These are phyloP conservation scores for Mycena filopes DNA, from an alignment of 768 basidiomycete genomes.

Conservation along the genomic window DNA sequence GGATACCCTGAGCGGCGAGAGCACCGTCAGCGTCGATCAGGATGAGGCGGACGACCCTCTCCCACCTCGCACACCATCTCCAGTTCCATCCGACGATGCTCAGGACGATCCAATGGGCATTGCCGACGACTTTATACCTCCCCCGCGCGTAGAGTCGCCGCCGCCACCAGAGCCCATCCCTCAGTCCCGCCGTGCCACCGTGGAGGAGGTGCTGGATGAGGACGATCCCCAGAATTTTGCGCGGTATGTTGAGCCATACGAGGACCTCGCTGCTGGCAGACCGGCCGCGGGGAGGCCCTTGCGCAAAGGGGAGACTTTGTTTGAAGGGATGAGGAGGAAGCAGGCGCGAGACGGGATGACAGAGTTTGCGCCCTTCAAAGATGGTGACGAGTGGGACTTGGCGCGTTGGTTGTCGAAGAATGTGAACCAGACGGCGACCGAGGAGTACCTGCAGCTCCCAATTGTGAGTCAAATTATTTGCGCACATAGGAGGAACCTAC, in stretches of 20 bases:
- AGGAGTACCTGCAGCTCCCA: conserved; percentile 34
- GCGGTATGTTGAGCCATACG: neutral
- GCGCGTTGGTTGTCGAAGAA: conserved; percentile 14
- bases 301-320: conserved; percentile 7
- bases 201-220: conserved; percentile 4
- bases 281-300: conserved; percentile 1
- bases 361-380: conserved; percentile 20
- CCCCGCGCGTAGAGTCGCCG: neutral
- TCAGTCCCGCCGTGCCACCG: neutral
- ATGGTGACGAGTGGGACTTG: neutral
- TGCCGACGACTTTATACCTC: neutral
- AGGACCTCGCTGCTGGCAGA: neutral
- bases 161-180: neutral
- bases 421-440: conserved; percentile 13
- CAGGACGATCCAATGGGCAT: neutral
- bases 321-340: conserved; percentile 8
- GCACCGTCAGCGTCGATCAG: neutral
- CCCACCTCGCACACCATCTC: neutral
- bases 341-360: conserved; percentile 7
- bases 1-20: neutral
- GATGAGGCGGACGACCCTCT: neutral
- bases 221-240: neutral
- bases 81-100: neutral
- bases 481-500: neutral
- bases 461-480: conserved; percentile 20